Conservation (phyloP, 2,329 filamentous ascomycete species). For the Cordyceps farinosa region DNA sequence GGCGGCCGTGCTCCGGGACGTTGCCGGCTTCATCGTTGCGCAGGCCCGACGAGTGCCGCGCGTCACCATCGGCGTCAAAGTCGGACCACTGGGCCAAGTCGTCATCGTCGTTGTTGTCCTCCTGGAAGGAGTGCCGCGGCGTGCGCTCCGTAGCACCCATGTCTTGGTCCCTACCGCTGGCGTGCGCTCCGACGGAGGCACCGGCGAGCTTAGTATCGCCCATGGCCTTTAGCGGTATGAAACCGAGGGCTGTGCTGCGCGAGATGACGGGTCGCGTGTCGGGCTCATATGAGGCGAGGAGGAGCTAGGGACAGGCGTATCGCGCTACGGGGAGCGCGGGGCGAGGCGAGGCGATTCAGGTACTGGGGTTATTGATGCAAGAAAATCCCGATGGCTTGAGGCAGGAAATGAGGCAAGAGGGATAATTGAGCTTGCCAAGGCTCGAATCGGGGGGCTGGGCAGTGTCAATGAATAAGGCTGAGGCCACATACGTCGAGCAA, state of each 20-base stretch:
- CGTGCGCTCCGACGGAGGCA: background rate
- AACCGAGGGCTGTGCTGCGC: background rate
- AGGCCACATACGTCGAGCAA: background rate
- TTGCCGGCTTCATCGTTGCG: constrained; percentile 43
- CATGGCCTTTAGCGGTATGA: background rate
- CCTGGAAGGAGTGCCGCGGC: constrained; percentile 15
- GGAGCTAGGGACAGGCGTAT: background rate
- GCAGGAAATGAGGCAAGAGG: background rate
- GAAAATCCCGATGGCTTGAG: background rate
- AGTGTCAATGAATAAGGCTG: constrained; percentile 2
- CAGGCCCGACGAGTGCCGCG: constrained; percentile 32
- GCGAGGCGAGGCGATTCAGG: background rate
- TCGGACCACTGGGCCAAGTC: constrained; percentile 13
- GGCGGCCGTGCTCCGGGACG: constrained; percentile 51
- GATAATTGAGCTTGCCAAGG: background rate
- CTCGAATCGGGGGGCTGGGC: background rate
- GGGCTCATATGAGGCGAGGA: background rate
- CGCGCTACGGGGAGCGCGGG: background rate
- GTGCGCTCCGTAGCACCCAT: background rate
- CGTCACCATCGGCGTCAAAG: background rate
- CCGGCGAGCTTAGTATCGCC: background rate
- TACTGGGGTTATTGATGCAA: background rate
- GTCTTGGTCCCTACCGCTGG: constrained; percentile 13
- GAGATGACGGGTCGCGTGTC: background rate
- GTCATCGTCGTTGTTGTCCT: background rate